These are phyloP conservation scores for Monilinia vaccinii-corymbosi DNA, from an alignment of 2,329 filamentous ascomycete genomes.

Conservation along the genomic window DNA sequence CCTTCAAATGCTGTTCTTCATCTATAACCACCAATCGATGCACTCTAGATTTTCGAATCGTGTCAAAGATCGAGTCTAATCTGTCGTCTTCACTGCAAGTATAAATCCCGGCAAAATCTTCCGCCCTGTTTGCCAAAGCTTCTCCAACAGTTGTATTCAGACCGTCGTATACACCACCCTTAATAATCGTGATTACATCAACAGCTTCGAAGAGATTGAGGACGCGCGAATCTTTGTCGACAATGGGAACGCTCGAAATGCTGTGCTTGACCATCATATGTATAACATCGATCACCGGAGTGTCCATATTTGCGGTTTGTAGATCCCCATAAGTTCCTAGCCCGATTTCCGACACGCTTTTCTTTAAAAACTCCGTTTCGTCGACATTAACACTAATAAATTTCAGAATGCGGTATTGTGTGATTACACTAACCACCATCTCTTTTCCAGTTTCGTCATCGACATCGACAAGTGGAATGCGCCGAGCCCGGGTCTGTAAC, in stretches of 20 bases:
- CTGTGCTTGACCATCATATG: conserved; percentile 86
- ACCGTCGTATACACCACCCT: conserved; percentile 87
- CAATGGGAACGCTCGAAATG: conserved; percentile 89
- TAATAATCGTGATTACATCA: conserved; percentile 93
- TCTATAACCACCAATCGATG: conserved; percentile 91
- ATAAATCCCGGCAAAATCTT: conserved; percentile 94
- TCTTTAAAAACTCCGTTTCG: conserved; percentile 77
- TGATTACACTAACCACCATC: conserved; percentile 93
- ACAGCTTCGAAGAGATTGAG: conserved; percentile 97
- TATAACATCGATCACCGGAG: conserved; percentile 87
- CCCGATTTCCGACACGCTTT: conserved; percentile 73
- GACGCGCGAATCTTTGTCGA: conserved; percentile 68
- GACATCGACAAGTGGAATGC: conserved; percentile 86
- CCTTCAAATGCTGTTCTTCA: conserved; percentile 75
- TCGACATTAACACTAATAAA: conserved; percentile 94
- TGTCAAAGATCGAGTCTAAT: conserved; percentile 93
- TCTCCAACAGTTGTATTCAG: conserved; percentile 80
- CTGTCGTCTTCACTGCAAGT: conserved; percentile 89
- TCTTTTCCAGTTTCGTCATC: conserved; percentile 90
- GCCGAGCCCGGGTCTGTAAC: conserved; percentile 83
- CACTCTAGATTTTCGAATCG: conserved; percentile 87
- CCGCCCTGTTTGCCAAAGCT: conserved; percentile 74
- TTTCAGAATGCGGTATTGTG: conserved; percentile 96
- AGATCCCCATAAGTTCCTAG: conserved; percentile 79
- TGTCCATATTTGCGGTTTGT: conserved; percentile 78